Evolutionary conservation across 2,329 filamentous ascomycete genomes (phyloP), one percentile per base, ranked within the genome.

Genomic region (Hypomyces rosellus): DNA sequence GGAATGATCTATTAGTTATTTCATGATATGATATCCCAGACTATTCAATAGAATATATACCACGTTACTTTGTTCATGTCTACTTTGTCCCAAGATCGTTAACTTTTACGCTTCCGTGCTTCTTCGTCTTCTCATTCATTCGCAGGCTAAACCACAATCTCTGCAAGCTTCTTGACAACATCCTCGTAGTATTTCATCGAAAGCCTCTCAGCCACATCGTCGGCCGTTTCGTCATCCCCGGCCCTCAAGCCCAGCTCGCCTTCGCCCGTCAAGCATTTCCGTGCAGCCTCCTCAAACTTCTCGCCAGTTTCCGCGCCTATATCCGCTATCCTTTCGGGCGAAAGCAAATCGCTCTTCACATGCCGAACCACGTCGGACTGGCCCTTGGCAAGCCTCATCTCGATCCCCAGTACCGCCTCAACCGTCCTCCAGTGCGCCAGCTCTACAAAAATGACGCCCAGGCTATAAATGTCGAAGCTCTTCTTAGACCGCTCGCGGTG

Each of bases 371-470:
- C 53, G n/a, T 68, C 69, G 5, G 69, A 68, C 37, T 65, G 65
- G 9, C 67, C 68, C 6, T 60, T 62, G 22, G 59, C 54, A 54
- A 58, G 58, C 55, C 61, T 57, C 54, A 69, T 58, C 42, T 70
- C 62, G 12, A 78, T 69, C 0, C 50, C 55, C 4, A 78, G 51
- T 3, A 78, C 66, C 13, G 57, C 51, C 20, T 77, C 72, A 30
- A 79, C 68, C 0, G 72, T 65, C 41, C 64, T 61, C 76, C 77
- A 80, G 53, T 75, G 72, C n/a, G 74, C 76, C 4, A 81, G 68
- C 58, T 81, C 77, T 3, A 78, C 63, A 5, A 80, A 59, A 3
- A 80, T 66, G 7, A 80, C 64, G 3, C 78, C 77, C 0, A 81
- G 65, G 16, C 70, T 70, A 58, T 80, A 80, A 7, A 80, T 63